Evolutionary conservation across 371 early-diverging fungal species (phyloP).

Genomic region (Entomophthora muscae): DNA sequence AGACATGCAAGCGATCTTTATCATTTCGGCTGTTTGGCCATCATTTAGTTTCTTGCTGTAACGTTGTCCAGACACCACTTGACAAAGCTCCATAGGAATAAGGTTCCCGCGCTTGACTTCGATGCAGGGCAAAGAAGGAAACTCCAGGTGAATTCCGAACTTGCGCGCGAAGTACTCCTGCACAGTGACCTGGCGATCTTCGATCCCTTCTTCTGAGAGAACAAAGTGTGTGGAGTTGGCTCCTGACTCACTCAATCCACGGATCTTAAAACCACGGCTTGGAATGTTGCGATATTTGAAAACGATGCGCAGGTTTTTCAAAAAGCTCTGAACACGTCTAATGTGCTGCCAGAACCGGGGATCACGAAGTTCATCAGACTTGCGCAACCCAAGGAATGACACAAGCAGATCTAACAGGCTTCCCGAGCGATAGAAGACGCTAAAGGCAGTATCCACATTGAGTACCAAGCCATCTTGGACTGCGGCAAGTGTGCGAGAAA

Average conservation of each 20-base stretch:
- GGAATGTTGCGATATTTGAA: slow-evolving; percentile 49
- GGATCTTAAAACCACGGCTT: slow-evolving; percentile 36
- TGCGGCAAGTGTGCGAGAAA: slow-evolving; percentile 44
- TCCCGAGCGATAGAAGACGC: slow-evolving; percentile 61
- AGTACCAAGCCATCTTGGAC: slow-evolving; percentile 33
- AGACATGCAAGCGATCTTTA: slow-evolving; percentile 60
- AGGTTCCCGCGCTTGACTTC: slow-evolving; percentile 13
- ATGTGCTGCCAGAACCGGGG: slow-evolving; percentile 30
- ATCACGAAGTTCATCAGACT: slow-evolving; percentile 32
- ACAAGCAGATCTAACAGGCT: slow-evolving; percentile 31
- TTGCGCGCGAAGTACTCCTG: slow-evolving; percentile 44
- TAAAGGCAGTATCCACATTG: slow-evolving; percentile 70
- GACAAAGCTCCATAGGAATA: slow-evolving; percentile 58
- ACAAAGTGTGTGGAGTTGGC: slow-evolving; percentile 45
- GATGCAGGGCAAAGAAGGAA: slow-evolving; percentile 68
- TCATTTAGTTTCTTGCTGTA: slow-evolving; percentile 56
- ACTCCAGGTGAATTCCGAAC: slow-evolving; percentile 44
- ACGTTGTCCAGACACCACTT: slow-evolving; percentile 49
- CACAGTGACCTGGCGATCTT: slow-evolving; percentile 28
- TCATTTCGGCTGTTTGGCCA: slow-evolving; percentile 75
- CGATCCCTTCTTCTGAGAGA: slow-evolving; percentile 19
- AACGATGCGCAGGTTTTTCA: slow-evolving; percentile 47
- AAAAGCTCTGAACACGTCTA: slow-evolving; percentile 31
- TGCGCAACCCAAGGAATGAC: slow-evolving; percentile 33
- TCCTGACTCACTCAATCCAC: slow-evolving; percentile 34